phyloP scores from a whole-genome alignment of 768 basidiomycete species.

The Lactifluus volemus region DNA sequence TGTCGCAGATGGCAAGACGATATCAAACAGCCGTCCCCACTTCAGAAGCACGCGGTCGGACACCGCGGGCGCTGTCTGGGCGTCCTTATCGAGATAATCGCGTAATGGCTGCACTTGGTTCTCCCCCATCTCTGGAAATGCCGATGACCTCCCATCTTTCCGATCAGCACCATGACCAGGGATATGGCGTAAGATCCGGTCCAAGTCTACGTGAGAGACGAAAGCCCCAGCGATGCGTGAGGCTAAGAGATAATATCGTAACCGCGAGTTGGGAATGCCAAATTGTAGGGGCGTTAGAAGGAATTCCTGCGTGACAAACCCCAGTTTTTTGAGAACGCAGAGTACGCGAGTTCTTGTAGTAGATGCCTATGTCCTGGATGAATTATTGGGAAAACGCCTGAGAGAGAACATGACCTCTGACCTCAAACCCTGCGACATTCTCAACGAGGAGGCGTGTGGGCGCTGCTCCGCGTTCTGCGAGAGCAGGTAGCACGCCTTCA shows the following conservation, averaged over 20 bases:
- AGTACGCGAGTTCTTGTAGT: constrained; percentile 51
- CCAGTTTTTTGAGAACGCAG: constrained; percentile 40
- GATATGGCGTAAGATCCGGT: constrained; percentile 40
- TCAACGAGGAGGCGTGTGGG: constrained; percentile 62
- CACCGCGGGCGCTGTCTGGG: constrained; percentile 28
- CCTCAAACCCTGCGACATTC: constrained; percentile 82
- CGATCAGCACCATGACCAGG: constrained; percentile 39
- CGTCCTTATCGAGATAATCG: constrained; percentile 35
- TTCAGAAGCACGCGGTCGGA: constrained; percentile 56
- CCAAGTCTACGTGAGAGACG: constrained; percentile 27
- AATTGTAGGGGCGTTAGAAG: constrained; percentile 71
- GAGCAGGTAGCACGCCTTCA: constrained; percentile 48
- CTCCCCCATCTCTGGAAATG: constrained; percentile 8
- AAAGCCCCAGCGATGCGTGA: constrained; percentile 33
- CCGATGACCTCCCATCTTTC: constrained; percentile 31
- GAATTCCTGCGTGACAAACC: constrained; percentile 53
- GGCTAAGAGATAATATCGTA: constrained; percentile 74
- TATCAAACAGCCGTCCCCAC: constrained; percentile 78
- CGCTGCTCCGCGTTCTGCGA: constrained; percentile 36
- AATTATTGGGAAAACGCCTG: background rate
- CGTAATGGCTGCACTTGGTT: constrained; percentile 22
- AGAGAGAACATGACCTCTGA: constrained; percentile 21
- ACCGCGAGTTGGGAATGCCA: constrained; percentile 72
- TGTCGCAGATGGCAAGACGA: constrained; percentile 52
- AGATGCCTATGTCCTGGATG: constrained; percentile 40